phyloP scores from a whole-genome alignment of 805 yeast species.

The Dipodascus geniculatus region DNA sequence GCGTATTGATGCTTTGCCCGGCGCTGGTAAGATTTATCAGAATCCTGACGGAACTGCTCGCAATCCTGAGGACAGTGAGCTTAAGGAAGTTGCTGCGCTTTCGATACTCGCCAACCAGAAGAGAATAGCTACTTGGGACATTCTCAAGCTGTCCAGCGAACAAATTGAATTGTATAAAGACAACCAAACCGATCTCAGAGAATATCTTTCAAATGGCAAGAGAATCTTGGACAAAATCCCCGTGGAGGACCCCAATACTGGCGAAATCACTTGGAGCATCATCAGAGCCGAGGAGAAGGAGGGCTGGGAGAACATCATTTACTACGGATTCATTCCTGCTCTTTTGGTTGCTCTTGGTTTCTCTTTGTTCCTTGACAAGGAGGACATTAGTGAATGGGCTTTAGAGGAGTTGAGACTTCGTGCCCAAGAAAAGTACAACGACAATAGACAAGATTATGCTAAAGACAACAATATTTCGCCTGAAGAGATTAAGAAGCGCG shows the following conservation, averaged over 20 bases:
- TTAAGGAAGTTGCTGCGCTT: conserved; percentile 58
- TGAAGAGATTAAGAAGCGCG: conserved; percentile 54
- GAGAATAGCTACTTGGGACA: conserved; percentile 39
- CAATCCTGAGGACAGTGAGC: conserved; percentile 55
- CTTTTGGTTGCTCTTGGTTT: conserved; percentile 44
- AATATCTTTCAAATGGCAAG: conserved; percentile 42
- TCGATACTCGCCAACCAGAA: conserved; percentile 47
- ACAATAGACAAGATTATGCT: conserved; percentile 35
- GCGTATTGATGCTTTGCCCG: conserved; percentile 50
- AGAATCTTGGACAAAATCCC: conserved; percentile 75
- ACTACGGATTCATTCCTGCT: conserved; percentile 62
- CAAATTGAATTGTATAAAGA: conserved; percentile 44
- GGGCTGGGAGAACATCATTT: conserved; percentile 76
- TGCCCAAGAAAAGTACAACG: conserved; percentile 53
- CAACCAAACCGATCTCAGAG: conserved; percentile 49
- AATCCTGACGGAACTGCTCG: conserved; percentile 68
- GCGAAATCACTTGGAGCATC: conserved; percentile 67
- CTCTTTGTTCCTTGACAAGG: conserved; percentile 39
- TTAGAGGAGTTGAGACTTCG: conserved; percentile 69
- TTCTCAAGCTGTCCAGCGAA: conserved; percentile 37
- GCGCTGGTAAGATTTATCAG: conserved; percentile 54
- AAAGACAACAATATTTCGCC: conserved; percentile 31
- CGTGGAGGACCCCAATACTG: conserved; percentile 65
- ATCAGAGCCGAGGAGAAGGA: conserved; percentile 66
- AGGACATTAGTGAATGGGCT: conserved; percentile 64